These are phyloP conservation scores for Penicillium paradoxum DNA, from an alignment of 495 filamentous ascomycete species.

Conservation along the genomic window DNA sequence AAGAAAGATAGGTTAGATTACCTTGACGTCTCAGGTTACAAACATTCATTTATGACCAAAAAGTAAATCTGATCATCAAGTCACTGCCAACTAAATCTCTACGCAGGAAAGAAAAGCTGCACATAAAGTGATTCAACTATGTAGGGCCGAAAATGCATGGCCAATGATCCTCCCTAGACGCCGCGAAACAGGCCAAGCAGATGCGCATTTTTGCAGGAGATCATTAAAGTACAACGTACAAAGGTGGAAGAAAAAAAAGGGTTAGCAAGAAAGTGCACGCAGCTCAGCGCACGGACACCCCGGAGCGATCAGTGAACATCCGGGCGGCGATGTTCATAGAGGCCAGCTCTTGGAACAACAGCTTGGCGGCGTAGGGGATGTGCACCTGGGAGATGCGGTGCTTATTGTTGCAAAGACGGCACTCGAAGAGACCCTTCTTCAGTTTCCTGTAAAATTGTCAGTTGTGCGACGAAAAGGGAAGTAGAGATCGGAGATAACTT, in stretches of 20 bases:
- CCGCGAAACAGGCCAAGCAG: slow-evolving; percentile 20
- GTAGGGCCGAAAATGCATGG: slow-evolving; percentile 26
- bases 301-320: slow-evolving; percentile 79
- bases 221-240: slow-evolving; percentile 26
- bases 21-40: too few species aligned
- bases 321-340: slow-evolving; percentile 97
- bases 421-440: slow-evolving; percentile 91
- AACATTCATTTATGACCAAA: too few species aligned
- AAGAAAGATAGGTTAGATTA: too few species aligned
- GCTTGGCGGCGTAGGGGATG: slow-evolving; percentile 96
- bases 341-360: slow-evolving; percentile 96
- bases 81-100: not conserved
- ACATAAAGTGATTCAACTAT: slow-evolving; percentile 17
- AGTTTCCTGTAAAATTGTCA: slow-evolving; percentile 64
- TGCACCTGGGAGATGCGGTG: slow-evolving; percentile 94
- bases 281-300: slow-evolving; percentile 42
- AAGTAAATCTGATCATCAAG: too few species aligned
- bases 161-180: slow-evolving; percentile 23
- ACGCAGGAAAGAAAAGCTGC: not conserved
- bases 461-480: slow-evolving; percentile 4
- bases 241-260: not conserved
- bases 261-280: slow-evolving; percentile 5
- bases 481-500: slow-evolving; percentile 43
- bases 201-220: slow-evolving; percentile 25
- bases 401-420: slow-evolving; percentile 96